Evolutionary conservation across 768 basidiomycete species (phyloP), one percentile per base, ranked within the genome.

Genomic region (Macrocybe gigantea): DNA sequence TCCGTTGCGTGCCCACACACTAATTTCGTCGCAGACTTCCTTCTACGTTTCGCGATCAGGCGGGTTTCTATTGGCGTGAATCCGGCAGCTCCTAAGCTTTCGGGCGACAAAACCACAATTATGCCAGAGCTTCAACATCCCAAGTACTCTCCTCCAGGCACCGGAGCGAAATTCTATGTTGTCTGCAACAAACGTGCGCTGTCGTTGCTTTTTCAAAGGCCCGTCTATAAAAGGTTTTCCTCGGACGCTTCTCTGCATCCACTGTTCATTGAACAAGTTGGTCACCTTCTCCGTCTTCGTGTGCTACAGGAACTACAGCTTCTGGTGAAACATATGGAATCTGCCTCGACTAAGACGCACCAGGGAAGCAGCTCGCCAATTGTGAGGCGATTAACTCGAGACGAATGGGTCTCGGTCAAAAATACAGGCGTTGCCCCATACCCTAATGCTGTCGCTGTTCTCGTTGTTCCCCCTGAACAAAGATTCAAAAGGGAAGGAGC

Each of bases 241-340:
- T 55, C 56, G 35, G 63, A 67, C 29, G 31, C 70, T 7, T 29
- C 52, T 1, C 46, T 74, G 3, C 75, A 75, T 50, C 60, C 75
- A 10, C 65, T 73, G 33, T 63, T 87, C 12, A 60, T 64, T 7
- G 66, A 73, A 22, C 82, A 90, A 38, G 73, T 88, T 33, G 68
- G 69, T 2, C 82, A 89, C 56, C 69, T 83, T 15, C 68, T 92
- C 7, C 86, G 88, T 39, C 62, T 85, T 10, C 80, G 89, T 12
- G 75, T 89, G 9, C 66, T 92, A 2, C 88, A 91, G 60, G 90
- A 92, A 56, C 64, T 92, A 5, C 73, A 82, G 35, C 61, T 89
- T 5, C 62, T 91, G 37, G 69, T 65, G 1, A 73, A 76, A 9
- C 62, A 60, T 6, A 59, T 85, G 39, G 62, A 69, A 52, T 55